Base-by-base conservation (phyloP, 192 early-diverging fungal species). In the Linnemannia elongata region DNA sequence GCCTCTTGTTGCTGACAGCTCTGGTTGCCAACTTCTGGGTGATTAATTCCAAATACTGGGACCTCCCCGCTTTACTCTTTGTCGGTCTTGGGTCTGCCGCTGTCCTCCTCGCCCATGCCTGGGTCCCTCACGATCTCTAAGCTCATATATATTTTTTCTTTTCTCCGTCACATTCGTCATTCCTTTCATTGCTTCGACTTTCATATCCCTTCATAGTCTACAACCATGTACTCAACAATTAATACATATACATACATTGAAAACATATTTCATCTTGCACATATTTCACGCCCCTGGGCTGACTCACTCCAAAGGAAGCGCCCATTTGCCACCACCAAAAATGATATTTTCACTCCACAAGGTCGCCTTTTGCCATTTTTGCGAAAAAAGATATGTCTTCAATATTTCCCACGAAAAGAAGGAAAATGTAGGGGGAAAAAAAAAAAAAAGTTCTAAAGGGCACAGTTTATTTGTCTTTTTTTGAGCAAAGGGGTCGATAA, bases 381-480 rank as follows among this genome's bases (percentile, higher is more conserved):
- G 3, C 38, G 38, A 39, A 39, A 39, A 39, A 39, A 39, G 3
- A 39, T 39, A 39, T 3, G 3, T 4, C 38, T 0, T 0, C 38
- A 39, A 39, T 6, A 39, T 4, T 39, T 39, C 3, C 38, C 38
- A 38, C 55, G 18, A 22, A 5, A 39, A 18, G 57, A 17, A 1
- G 12, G 38, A 36, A n/a, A 27, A 76, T 41, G 8, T 22, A 57
- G 38, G 49, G 36, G 4, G 36, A 57, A 36, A 55, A 55, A 54
- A 75, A 75, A 75, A 30, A 55, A 75, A 75, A 22, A 73, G 12
- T 68, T 68, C 66, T 33, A 35, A 30, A 35, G 30, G 66, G 27
- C 33, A 9, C 66, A 30, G 27, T 33, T 35, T 68, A 30, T 68
- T 66, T 66, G 55, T 39, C n/a, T 6, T 57, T n/a, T 30, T 27